Evolutionary conservation across 306 rosid species (phyloP).

Genomic region (Cucurbita moschata): DNA sequence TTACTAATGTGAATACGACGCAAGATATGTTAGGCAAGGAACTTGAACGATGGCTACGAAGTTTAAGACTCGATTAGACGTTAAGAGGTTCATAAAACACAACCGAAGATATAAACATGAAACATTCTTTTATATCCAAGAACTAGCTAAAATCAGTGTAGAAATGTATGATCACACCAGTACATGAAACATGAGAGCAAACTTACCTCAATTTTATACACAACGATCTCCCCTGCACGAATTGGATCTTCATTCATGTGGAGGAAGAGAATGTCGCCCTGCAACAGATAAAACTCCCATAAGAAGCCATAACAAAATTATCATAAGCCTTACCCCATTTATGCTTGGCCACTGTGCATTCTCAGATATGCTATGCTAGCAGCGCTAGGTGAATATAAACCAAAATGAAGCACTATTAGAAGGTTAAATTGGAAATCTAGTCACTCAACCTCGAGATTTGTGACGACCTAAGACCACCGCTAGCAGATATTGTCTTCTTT

Average conservation of each 20-base stretch:
- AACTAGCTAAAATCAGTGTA: background rate
- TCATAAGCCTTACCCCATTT: background rate
- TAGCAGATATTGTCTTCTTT: too few relatives aligned
- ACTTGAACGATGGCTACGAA: background rate
- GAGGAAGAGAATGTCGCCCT: constrained; percentile 72
- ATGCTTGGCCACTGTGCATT: background rate
- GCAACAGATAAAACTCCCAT: background rate
- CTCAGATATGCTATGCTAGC: background rate
- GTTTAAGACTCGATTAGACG: background rate
- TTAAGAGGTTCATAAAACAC: background rate
- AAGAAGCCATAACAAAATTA: background rate
- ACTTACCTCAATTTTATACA: constrained; percentile 43
- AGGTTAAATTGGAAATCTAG: background rate
- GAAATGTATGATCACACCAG: background rate
- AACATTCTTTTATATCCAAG: background rate
- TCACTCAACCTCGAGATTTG: background rate
- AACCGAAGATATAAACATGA: background rate
- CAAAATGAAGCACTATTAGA: background rate
- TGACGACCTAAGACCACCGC: background rate
- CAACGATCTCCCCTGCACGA: constrained; percentile 67
- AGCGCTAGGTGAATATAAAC: background rate
- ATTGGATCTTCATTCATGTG: constrained; percentile 45
- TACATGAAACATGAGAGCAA: background rate
- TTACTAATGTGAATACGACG: background rate
- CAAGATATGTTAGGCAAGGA: background rate